Conservation (phyloP, 345 rosid species). For the Sapria himalayana region DNA sequence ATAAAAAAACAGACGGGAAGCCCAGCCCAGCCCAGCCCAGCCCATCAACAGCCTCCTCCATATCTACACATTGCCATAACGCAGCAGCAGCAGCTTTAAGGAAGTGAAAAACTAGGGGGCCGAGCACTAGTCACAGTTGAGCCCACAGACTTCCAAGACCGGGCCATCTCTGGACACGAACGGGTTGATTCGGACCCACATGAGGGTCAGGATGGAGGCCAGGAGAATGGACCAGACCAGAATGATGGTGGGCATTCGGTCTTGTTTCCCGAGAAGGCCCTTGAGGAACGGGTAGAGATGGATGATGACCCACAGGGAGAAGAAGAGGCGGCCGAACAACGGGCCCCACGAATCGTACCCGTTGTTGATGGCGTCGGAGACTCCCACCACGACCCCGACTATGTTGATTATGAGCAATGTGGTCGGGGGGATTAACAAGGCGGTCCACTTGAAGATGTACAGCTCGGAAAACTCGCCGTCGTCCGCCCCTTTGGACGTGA, state of each 20-base stretch:
- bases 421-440: constrained; percentile 69
- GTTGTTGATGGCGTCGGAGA: constrained; percentile 85
- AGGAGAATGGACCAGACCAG: constrained; percentile 90
- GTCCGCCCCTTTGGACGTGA: constrained; percentile 85
- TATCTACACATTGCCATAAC: too few relatives aligned
- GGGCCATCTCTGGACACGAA: constrained; percentile 77
- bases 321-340: constrained; percentile 76
- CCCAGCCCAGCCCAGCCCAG: too few relatives aligned
- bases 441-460: constrained; percentile 93
- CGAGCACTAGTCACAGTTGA: constrained; percentile 86
- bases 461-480: constrained; percentile 90
- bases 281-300: constrained; percentile 97
- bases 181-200: constrained; percentile 92
- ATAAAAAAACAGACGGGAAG: too few relatives aligned
- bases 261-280: constrained; percentile 91
- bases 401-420: constrained; percentile 74
- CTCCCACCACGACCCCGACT: constrained; percentile 76
- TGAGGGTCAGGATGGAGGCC: constrained; percentile 76
- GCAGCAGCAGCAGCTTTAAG: too few relatives aligned
- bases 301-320: constrained; percentile 80
- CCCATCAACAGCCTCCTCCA: too few relatives aligned
- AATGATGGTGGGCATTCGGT: constrained; percentile 81
- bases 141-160: constrained; percentile 65
- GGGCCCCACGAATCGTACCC: constrained; percentile 99
- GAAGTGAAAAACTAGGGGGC: too few relatives aligned